A percentile compares a stretch with the other conserved stretches of the same genome.
phyloP scores from a whole-genome alignment of 2,329 filamentous ascomycete species.

The Emmonsiellopsis sp. region DNA sequence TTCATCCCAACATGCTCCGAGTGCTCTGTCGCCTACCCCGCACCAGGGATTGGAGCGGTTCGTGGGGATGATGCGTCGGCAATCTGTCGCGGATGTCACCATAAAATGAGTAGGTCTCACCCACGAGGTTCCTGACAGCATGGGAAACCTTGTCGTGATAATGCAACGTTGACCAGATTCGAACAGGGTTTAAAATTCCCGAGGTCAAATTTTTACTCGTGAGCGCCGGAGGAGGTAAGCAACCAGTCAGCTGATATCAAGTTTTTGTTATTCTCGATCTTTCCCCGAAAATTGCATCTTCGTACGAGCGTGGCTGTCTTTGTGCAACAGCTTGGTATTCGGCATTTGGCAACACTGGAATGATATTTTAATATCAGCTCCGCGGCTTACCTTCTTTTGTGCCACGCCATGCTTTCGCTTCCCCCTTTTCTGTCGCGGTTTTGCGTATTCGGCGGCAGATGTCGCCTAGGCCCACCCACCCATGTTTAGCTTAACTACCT shows the following conservation, averaged over 20 bases:
- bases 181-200: conserved; percentile 58
- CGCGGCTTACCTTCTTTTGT: neutral
- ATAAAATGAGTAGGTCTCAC: conserved; percentile 53
- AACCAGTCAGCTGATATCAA: conserved; percentile 3
- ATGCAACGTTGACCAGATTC: neutral
- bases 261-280: neutral
- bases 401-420: neutral
- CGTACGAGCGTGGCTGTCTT: conserved; percentile 1
- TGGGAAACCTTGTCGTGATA: conserved; percentile 3
- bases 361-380: conserved; percentile 1
- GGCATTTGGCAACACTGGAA: neutral
- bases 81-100: conserved; percentile 70
- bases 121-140: conserved; percentile 2
- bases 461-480: neutral
- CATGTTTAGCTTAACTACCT: neutral
- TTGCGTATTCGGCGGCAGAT: neutral
- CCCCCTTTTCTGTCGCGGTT: neutral
- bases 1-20: conserved; percentile 69
- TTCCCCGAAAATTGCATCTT: conserved; percentile 2
- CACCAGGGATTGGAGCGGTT: conserved; percentile 59
- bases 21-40: conserved; percentile 59
- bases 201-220: conserved; percentile 70
- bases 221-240: conserved; percentile 43
- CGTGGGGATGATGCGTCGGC: conserved; percentile 64
- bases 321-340: neutral